Percentiles rank a stretch among this genome's conserved stretches.
Evolutionary conservation across 108 stramenopile genomes (phyloP).

Genomic region (Fistulifera solaris): DNA sequence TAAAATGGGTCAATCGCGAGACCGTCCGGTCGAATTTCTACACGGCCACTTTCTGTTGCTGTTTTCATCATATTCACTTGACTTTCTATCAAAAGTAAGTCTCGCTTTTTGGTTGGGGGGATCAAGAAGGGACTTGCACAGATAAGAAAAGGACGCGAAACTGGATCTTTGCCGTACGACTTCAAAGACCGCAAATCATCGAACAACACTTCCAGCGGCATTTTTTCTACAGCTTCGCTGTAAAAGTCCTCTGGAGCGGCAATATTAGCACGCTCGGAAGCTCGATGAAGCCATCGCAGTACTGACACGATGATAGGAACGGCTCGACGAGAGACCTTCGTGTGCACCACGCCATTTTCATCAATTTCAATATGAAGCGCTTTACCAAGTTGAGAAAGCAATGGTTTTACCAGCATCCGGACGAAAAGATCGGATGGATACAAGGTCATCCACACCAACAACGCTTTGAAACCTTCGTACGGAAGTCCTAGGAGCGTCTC

Average conservation of each 20-base stretch:
- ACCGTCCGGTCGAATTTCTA: constrained; percentile 19
- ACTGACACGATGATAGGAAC: constrained; percentile 57
- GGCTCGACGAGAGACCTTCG: constrained; percentile 9
- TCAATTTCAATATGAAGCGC: constrained; percentile 23
- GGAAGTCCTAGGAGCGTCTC: constrained; percentile 34
- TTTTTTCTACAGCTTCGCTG: constrained; percentile 36
- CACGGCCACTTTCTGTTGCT: constrained; percentile 20
- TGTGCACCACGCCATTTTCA: constrained; percentile 7
- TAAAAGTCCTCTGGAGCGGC: constrained; percentile 51
- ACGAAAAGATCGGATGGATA: constrained; percentile 41
- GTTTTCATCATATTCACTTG: constrained; percentile 57
- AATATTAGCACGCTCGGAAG: constrained; percentile 30
- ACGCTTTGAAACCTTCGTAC: constrained; percentile 47
- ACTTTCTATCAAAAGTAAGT: constrained; percentile 56
- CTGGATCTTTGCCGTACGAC: constrained; percentile 27
- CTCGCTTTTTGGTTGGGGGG: constrained; percentile 45
- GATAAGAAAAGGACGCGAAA: constrained; percentile 41
- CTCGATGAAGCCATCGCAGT: constrained; percentile 50
- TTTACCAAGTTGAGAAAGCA: constrained; percentile 43
- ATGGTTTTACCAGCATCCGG: constrained; percentile 47
- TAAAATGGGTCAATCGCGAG: constrained; percentile 52
- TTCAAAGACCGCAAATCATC: constrained; percentile 42
- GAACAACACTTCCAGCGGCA: constrained; percentile 45
- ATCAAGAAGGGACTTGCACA: constrained; percentile 55
- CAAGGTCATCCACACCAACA: constrained; percentile 33